phyloP scores from a whole-genome alignment of 306 rosid genomes.

The Vigna unguiculata region DNA sequence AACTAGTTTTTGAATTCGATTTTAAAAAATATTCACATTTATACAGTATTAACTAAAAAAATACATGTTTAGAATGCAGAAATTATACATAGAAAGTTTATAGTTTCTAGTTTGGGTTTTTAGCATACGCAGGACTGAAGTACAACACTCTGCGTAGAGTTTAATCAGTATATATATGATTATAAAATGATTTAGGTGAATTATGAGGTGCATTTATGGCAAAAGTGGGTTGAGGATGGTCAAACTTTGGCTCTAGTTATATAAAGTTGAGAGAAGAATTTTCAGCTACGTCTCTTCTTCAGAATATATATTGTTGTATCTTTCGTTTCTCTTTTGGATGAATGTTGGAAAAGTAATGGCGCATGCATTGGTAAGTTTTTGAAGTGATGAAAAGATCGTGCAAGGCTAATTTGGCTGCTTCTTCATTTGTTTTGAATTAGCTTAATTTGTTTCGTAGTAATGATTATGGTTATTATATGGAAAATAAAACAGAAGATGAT shows the following conservation, averaged over 20 bases:
- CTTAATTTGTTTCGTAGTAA: slow-evolving; percentile 34
- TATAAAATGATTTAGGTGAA: slow-evolving; percentile 21
- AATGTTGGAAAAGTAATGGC: slow-evolving; percentile 27
- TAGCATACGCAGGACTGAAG: slow-evolving; percentile 26
- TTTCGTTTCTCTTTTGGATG: slow-evolving; percentile 14
- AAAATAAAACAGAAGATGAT: slow-evolving; percentile 45
- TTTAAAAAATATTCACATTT: no score
- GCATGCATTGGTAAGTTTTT: slow-evolving; percentile 25
- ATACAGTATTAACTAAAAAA: no score
- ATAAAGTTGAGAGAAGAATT: slow-evolving; percentile 35
- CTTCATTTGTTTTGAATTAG: slow-evolving; percentile 40
- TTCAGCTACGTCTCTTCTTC: slow-evolving; percentile 37
- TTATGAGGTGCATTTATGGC: slow-evolving; percentile 6
- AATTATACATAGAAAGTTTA: no score
- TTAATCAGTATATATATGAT: neutral
- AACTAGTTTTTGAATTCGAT: no score
- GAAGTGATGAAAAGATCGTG: slow-evolving; percentile 32
- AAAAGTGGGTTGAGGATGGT: slow-evolving; percentile 32
- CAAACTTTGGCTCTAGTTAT: slow-evolving; percentile 17
- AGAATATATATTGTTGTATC: neutral
- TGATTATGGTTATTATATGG: slow-evolving; percentile 39
- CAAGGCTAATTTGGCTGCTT: slow-evolving; percentile 48
- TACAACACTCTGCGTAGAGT: neutral
- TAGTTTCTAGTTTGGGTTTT: neutral
- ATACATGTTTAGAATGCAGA: no score